Base-by-base conservation (phyloP, 805 yeast genomes). In the Candida alai region DNA sequence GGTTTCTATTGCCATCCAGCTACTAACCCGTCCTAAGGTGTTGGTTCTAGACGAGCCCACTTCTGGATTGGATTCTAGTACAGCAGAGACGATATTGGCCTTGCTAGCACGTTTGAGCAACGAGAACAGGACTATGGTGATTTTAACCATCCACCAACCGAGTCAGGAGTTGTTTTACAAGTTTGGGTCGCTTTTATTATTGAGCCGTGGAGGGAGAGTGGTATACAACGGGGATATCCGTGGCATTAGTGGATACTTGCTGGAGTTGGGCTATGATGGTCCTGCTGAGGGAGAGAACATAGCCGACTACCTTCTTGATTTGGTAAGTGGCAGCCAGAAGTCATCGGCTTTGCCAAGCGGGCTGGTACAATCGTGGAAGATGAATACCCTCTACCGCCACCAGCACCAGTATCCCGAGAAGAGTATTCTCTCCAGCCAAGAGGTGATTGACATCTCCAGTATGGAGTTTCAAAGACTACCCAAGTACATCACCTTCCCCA, bases 11-110 rank as follows among this genome's bases (percentile, higher is more conserved):
- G 90, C 89, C 2, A 73, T 84, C 28, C 95, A 86, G 51, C 60
- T 87, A 22, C 60, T 87, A 25, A 77, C 80, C 39, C 77, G 77
- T 37, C 90, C 94, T 0, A 77, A 78, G 37, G 68, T 87, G 24
- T 53, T 87, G 22, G 68, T 87, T 32, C 56, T 87, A 16, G 96
- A 87, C 56, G 96, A 87, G 50, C 95, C 96, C 2, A 87, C 95
- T 0, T 84, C 94, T 4, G 96, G 96, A 0, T 65, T 87, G 17
- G 96, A 87, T 50, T 76, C 89, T 9, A 76, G 84, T 37, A 84
- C 93, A 0, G 83, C 95, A 0, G 68, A 74, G 1, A 73, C 84
- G 2, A 81, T 86, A 22, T 53, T 87, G 25, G 62, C 68, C 19
- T 73, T 86, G 24, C 62, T 86, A 37, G 65, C 74, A 32, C 64